phyloP scores from a whole-genome alignment of 108 stramenopile genomes.

The Epipyxis sp. region DNA sequence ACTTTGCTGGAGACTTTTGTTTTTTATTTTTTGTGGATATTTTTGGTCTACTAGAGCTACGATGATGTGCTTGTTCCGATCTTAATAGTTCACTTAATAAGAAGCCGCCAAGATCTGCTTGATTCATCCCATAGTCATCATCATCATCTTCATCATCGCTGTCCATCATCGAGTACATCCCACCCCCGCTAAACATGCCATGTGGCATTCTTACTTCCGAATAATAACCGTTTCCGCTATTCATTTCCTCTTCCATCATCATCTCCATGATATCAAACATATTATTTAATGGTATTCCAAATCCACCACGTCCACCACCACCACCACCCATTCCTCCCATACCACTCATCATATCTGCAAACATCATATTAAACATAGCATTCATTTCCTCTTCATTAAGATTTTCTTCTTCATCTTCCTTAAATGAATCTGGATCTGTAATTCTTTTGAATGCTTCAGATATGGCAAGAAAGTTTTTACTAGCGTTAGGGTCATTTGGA shows the following conservation, averaged over 20 bases:
- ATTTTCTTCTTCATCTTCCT: slow-evolving; percentile 25
- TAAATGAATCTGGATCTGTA: slow-evolving; percentile 30
- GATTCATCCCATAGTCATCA: not conserved
- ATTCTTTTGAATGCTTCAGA: slow-evolving; percentile 31
- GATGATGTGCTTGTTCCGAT: too few relatives aligned
- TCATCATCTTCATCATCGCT: slow-evolving; percentile 2
- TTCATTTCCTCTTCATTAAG: not conserved
- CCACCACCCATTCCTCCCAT: not conserved
- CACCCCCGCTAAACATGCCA: too few relatives aligned
- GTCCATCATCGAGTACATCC: not conserved
- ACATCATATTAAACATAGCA: slow-evolving; percentile 32
- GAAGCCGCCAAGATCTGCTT: not conserved
- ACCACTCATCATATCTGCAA: slow-evolving; percentile 25
- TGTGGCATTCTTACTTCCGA: too few relatives aligned
- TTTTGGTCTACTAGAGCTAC: too few relatives aligned
- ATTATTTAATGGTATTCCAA: not conserved
- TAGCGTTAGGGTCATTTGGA: slow-evolving; percentile 29
- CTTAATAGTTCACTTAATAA: too few relatives aligned
- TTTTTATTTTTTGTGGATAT: too few relatives aligned
- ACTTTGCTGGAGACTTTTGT: too few relatives aligned
- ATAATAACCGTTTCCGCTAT: too few relatives aligned
- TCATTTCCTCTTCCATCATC: slow-evolving; percentile 9
- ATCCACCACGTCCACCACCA: slow-evolving; percentile 6
- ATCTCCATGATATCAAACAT: slow-evolving; percentile 28
- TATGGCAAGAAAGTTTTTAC: slow-evolving; percentile 6